These are phyloP conservation scores for Leptographium procerum DNA, from an alignment of 2,329 filamentous ascomycete species.

Conservation along the genomic window DNA sequence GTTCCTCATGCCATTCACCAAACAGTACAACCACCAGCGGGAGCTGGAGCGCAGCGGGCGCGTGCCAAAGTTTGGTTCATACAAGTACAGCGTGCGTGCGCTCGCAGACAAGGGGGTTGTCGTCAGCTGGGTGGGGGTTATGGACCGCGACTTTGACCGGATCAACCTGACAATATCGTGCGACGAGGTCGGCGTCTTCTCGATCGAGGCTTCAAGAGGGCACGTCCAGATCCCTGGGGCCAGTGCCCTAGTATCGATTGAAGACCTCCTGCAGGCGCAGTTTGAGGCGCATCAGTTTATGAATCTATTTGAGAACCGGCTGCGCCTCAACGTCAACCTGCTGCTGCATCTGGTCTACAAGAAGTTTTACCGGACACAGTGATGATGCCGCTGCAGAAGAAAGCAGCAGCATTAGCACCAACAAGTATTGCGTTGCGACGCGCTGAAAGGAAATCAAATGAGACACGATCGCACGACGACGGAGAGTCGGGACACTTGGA, in stretches of 20 bases:
- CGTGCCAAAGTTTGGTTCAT: slow-evolving; percentile 93
- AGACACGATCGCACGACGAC: neutral
- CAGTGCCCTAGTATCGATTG: slow-evolving; percentile 76
- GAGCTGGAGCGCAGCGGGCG: slow-evolving; percentile 87
- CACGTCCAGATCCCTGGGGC: slow-evolving; percentile 95
- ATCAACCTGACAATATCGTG: slow-evolving; percentile 90
- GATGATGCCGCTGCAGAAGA: slow-evolving; percentile 8
- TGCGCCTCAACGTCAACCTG: slow-evolving; percentile 91
- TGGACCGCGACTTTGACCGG: slow-evolving; percentile 75
- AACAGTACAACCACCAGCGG: slow-evolving; percentile 96
- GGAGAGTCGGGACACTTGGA: neutral
- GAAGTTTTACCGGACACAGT: slow-evolving; percentile 84
- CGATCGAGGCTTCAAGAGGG: slow-evolving; percentile 78
- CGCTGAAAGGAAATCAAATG: neutral
- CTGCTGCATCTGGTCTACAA: slow-evolving; percentile 95
- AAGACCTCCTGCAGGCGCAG: slow-evolving; percentile 89
- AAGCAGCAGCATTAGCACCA: too few species aligned
- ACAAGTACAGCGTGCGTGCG: slow-evolving; percentile 87
- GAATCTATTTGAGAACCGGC: slow-evolving; percentile 75
- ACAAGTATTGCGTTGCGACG: neutral
- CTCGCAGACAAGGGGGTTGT: slow-evolving; percentile 90
- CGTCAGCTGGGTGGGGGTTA: slow-evolving; percentile 78
- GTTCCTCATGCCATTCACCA: slow-evolving; percentile 92
- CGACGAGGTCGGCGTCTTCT: slow-evolving; percentile 89
- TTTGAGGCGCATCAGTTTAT: slow-evolving; percentile 97